Evolutionary conservation across 164 flowering plant genomes (phyloP).

Genomic region (Berberis vulgaris): DNA sequence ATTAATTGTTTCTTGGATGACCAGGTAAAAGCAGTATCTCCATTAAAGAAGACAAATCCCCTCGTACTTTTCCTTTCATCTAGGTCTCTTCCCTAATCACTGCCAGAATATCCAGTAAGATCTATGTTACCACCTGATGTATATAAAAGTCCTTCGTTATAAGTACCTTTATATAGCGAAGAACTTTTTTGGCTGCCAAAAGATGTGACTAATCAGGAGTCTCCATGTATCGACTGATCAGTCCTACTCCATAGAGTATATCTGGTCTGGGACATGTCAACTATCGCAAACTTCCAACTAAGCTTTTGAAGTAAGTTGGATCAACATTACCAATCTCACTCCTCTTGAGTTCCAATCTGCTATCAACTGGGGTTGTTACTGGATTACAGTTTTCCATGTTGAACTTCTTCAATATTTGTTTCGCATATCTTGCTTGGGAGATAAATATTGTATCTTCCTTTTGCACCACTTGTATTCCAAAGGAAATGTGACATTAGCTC

Average conservation of each 20-base stretch:
- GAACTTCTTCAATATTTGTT: not conserved
- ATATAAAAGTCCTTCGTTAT: not conserved
- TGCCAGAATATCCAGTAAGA: not conserved
- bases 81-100: not conserved
- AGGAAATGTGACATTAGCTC: not conserved
- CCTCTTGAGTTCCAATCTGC: not conserved
- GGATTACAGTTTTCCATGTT: not conserved
- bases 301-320: not conserved
- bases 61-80: constrained; percentile 1
- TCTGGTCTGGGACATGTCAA: constrained; percentile 4
- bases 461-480: not conserved
- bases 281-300: constrained; percentile 8
- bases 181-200: not conserved
- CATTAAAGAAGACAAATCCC: constrained; percentile 1
- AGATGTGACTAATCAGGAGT: not conserved
- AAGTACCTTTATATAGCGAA: constrained; percentile 3
- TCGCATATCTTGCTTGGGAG: not conserved
- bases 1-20: constrained; percentile 2
- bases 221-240: constrained; percentile 4
- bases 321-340: not conserved
- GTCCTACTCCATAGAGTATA: constrained; percentile 1
- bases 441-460: not conserved
- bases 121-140: not conserved
- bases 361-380: not conserved
- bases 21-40: not conserved